Evolutionary conservation across 202 grass and related monocot genomes (phyloP).

Genomic region (Eragrostis tef): DNA sequence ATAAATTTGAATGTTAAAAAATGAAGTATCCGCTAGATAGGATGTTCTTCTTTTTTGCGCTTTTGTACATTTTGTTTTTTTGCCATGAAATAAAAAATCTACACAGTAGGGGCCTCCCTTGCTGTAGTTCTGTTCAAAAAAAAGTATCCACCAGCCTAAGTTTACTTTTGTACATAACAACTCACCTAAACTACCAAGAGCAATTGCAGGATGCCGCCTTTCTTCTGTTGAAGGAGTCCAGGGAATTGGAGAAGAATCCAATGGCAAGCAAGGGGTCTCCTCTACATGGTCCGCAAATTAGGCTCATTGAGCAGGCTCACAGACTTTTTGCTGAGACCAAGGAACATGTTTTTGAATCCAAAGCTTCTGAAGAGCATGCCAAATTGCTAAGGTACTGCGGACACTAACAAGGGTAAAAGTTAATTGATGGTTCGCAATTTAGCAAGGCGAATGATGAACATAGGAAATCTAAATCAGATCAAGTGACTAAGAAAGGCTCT

Average conservation of each 20-base stretch:
- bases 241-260: conserved; percentile 85
- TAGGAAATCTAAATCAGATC: conserved; percentile 21
- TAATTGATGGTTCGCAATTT: conserved; percentile 17
- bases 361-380: conserved; percentile 85
- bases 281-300: conserved; percentile 80
- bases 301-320: conserved; percentile 82
- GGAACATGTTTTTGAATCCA: conserved; percentile 86
- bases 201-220: conserved; percentile 85
- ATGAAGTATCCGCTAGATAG: neutral
- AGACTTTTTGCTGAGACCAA: conserved; percentile 94
- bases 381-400: conserved; percentile 81
- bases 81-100: too few species aligned
- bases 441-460: neutral
- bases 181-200: conserved; percentile 41
- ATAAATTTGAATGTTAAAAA: conserved; percentile 30
- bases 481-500: neutral
- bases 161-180: conserved; percentile 18
- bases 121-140: too few species aligned
- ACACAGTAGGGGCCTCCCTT: too few species aligned
- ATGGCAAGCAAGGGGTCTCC: conserved; percentile 87
- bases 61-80: too few species aligned
- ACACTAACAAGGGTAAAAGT: too few species aligned
- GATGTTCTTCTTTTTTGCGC: too few species aligned
- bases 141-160: neutral
- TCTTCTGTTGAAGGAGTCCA: conserved; percentile 95